phyloP scores from a whole-genome alignment of 2,329 filamentous ascomycete species.

The Fusarium palustre region DNA sequence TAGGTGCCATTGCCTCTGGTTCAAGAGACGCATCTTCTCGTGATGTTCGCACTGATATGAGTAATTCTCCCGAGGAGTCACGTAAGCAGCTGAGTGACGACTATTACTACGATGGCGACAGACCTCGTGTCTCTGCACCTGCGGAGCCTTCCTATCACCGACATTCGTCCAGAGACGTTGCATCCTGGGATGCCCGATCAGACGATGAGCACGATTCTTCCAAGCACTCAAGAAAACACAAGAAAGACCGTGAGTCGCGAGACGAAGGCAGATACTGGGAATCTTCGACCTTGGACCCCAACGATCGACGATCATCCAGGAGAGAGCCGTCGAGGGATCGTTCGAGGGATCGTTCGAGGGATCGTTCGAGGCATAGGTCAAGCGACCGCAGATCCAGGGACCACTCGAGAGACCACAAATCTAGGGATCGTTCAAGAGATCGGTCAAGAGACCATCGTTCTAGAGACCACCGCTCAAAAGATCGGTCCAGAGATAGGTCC shows the following conservation, averaged over 20 bases:
- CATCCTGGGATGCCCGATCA: conserved; percentile 35
- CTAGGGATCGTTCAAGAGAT: conserved; percentile 13
- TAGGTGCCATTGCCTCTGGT: conserved; percentile 37
- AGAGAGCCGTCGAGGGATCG: conserved; percentile 33
- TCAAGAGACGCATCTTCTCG: conserved; percentile 27
- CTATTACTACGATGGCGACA: conserved; percentile 34
- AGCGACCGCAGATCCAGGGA: conserved; percentile 16
- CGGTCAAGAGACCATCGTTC: neutral
- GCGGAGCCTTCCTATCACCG: conserved; percentile 29
- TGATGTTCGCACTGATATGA: conserved; percentile 36
- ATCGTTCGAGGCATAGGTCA: conserved; percentile 16
- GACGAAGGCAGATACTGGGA: conserved; percentile 29
- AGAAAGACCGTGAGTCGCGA: conserved; percentile 31
- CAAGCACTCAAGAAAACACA: conserved; percentile 34
- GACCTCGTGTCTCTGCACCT: conserved; percentile 31
- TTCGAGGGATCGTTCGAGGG: conserved; percentile 26
- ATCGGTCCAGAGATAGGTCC: conserved; percentile 13
- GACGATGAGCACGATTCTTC: conserved; percentile 36
- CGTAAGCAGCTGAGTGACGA: conserved; percentile 33
- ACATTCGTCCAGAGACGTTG: conserved; percentile 33
- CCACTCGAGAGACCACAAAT: conserved; percentile 5
- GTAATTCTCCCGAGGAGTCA: conserved; percentile 13
- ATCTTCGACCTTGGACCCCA: conserved; percentile 22
- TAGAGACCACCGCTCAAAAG: conserved; percentile 17
- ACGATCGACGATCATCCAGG: conserved; percentile 30